A percentile compares a stretch with the other conserved stretches of the same genome.
Evolutionary conservation across 2,329 filamentous ascomycete genomes (phyloP).

Genomic region (Daldinia eschscholtzii): DNA sequence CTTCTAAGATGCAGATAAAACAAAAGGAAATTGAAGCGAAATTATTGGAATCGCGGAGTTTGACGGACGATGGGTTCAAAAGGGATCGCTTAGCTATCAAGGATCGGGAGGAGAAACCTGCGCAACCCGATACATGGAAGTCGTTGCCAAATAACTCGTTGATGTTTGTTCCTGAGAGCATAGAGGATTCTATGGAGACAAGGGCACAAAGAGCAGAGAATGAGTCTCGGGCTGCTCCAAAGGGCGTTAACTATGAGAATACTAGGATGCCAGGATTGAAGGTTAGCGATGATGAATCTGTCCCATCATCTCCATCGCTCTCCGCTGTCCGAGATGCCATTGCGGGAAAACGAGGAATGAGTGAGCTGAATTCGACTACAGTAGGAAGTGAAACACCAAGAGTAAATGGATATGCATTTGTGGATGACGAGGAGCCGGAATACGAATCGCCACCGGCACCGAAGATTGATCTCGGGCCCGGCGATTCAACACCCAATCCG

Average conservation of each 20-base stretch:
- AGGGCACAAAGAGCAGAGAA: slow-evolving; percentile 76
- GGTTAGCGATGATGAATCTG: slow-evolving; percentile 55
- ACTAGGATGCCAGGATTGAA: slow-evolving; percentile 76
- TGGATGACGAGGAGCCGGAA: slow-evolving; percentile 80
- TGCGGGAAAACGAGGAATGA: slow-evolving; percentile 74
- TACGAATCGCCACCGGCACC: slow-evolving; percentile 57
- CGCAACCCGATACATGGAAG: slow-evolving; percentile 82
- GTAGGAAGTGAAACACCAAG: slow-evolving; percentile 84
- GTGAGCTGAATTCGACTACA: slow-evolving; percentile 70
- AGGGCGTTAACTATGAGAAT: slow-evolving; percentile 82
- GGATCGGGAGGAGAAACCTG: slow-evolving; percentile 77
- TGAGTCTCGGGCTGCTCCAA: slow-evolving; percentile 79
- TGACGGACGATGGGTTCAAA: slow-evolving; percentile 69
- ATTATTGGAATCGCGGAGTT: slow-evolving; percentile 60
- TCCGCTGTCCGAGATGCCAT: slow-evolving; percentile 89
- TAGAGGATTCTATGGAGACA: slow-evolving; percentile 72
- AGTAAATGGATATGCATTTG: slow-evolving; percentile 94
- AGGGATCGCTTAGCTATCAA: slow-evolving; percentile 72
- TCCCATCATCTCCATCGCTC: slow-evolving; percentile 83
- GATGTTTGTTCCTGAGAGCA: slow-evolving; percentile 83
- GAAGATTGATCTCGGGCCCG: slow-evolving; percentile 69
- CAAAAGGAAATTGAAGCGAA: slow-evolving; percentile 72
- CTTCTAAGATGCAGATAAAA: slow-evolving; percentile 80
- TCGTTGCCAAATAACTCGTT: slow-evolving; percentile 81
- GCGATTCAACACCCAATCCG: slow-evolving; percentile 77